phyloP scores from a whole-genome alignment of 2,329 filamentous ascomycete species.

The Lachnellula suecica region DNA sequence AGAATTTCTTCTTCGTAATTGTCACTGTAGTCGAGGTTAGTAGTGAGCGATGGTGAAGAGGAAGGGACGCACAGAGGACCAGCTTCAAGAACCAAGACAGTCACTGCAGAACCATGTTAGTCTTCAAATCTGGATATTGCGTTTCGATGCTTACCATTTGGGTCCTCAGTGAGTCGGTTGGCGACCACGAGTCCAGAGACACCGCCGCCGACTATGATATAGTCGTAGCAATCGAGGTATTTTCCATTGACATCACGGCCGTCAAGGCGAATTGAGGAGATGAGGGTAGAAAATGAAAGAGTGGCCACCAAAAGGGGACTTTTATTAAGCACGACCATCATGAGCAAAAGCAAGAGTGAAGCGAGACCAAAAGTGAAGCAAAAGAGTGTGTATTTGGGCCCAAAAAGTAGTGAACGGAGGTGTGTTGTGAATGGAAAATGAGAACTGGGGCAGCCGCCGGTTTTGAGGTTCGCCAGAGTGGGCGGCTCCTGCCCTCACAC shows the following conservation, averaged over 20 bases:
- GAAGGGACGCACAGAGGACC: constrained; percentile 19
- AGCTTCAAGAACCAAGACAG: constrained; percentile 27
- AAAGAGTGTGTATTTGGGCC: background rate
- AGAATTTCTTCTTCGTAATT: constrained; percentile 25
- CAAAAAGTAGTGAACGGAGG: background rate
- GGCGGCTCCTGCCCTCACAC: background rate
- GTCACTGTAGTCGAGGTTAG: constrained; percentile 18
- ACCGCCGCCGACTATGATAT: constrained; percentile 46
- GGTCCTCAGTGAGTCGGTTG: constrained; percentile 40
- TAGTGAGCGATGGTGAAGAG: background rate
- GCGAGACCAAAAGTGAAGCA: background rate
- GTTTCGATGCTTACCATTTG: constrained; percentile 9
- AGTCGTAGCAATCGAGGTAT: constrained; percentile 35
- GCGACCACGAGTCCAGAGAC: constrained; percentile 45
- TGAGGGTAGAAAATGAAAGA: constrained; percentile 5
- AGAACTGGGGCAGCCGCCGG: background rate
- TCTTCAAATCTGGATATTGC: background rate
- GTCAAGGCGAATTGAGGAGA: constrained; percentile 14
- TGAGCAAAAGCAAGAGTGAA: background rate
- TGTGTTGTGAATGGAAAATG: background rate
- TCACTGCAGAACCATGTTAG: constrained; percentile 17
- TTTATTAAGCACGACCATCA: background rate
- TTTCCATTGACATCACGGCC: constrained; percentile 20
- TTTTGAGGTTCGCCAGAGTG: background rate
- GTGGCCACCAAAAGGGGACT: constrained; percentile 1